A percentile compares a stretch with the other conserved stretches of the same genome.
Evolutionary conservation across 2,329 filamentous ascomycete genomes (phyloP).

Genomic region (Byssothecium circinans): DNA sequence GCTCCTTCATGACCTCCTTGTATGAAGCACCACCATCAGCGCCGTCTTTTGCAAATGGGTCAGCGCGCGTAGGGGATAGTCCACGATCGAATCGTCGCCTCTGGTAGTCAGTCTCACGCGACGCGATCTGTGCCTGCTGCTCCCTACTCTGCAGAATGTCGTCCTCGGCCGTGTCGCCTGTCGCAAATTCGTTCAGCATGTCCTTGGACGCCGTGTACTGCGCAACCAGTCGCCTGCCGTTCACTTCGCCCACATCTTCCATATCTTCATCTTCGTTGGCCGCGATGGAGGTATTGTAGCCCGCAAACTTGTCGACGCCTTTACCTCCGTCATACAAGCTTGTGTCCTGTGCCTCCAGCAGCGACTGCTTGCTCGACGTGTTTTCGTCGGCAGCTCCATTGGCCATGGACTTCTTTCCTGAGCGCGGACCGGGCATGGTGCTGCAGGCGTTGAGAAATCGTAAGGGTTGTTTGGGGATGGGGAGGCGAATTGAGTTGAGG

Average conservation of each 20-base stretch:
- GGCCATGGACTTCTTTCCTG: conserved; percentile 73
- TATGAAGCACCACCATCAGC: conserved; percentile 79
- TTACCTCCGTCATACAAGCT: conserved; percentile 80
- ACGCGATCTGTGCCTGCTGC: conserved; percentile 85
- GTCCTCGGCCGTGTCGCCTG: conserved; percentile 87
- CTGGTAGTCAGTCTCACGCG: conserved; percentile 96
- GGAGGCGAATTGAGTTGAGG: conserved; percentile 5
- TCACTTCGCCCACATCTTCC: conserved; percentile 68
- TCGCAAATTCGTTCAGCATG: conserved; percentile 92
- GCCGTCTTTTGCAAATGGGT: conserved; percentile 78
- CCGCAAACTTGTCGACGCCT: conserved; percentile 77
- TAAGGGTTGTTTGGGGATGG: conserved; percentile 6
- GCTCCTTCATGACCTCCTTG: conserved; percentile 84
- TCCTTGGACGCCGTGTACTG: conserved; percentile 93
- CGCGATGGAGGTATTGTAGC: conserved; percentile 89
- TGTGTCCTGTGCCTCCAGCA: conserved; percentile 87
- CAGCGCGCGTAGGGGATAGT: conserved; percentile 81
- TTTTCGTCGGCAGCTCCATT: conserved; percentile 79
- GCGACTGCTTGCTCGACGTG: conserved; percentile 83
- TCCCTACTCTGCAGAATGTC: conserved; percentile 85
- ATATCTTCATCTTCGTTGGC: conserved; percentile 77
- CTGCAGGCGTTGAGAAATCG: conserved; percentile 23
- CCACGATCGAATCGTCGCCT: conserved; percentile 86
- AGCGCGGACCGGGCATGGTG: conserved; percentile 39
- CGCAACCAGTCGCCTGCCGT: conserved; percentile 76